A percentile compares a stretch with the other conserved stretches of the same genome.
Conservation (phyloP, 2,329 filamentous ascomycete species). For the Onygenales sp. region DNA sequence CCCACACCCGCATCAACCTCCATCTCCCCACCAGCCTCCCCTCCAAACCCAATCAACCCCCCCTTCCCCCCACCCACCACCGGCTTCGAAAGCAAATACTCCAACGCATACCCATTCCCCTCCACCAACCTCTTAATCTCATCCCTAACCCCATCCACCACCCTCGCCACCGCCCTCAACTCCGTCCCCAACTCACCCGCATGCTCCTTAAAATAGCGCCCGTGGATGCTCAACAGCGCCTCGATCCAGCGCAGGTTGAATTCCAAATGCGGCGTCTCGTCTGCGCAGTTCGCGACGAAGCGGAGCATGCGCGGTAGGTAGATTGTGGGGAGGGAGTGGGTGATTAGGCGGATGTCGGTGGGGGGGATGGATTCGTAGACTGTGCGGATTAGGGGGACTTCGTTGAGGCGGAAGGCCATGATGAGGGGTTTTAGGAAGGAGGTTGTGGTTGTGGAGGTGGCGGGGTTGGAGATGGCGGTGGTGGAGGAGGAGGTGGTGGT, state of each 20-base stretch:
- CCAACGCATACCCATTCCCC: slow-evolving; percentile 80
- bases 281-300: slow-evolving; percentile 78
- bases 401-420: slow-evolving; percentile 95
- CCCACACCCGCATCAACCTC: slow-evolving; percentile 21
- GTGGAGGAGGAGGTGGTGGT: background rate
- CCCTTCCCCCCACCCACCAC: slow-evolving; percentile 20
- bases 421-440: slow-evolving; percentile 78
- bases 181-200: slow-evolving; percentile 73
- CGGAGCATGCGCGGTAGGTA: slow-evolving; percentile 79
- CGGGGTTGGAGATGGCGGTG: background rate
- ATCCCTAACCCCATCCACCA: slow-evolving; percentile 67
- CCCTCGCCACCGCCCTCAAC: slow-evolving; percentile 70
- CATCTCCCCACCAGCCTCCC: slow-evolving; percentile 24
- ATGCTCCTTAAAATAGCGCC: slow-evolving; percentile 74
- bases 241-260: slow-evolving; percentile 93
- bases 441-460: slow-evolving; percentile 49
- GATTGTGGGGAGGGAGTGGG: slow-evolving; percentile 68
- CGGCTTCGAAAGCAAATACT: slow-evolving; percentile 61
- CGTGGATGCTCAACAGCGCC: slow-evolving; percentile 68
- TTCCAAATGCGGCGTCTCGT: slow-evolving; percentile 86
- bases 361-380: slow-evolving; percentile 80
- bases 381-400: slow-evolving; percentile 66
- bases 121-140: slow-evolving; percentile 77
- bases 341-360: slow-evolving; percentile 64
- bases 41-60: slow-evolving; percentile 20